Percentiles rank a stretch among this genome's conserved stretches.
Evolutionary conservation across 345 rosid species (phyloP).

Genomic region (Linum lewisii): DNA sequence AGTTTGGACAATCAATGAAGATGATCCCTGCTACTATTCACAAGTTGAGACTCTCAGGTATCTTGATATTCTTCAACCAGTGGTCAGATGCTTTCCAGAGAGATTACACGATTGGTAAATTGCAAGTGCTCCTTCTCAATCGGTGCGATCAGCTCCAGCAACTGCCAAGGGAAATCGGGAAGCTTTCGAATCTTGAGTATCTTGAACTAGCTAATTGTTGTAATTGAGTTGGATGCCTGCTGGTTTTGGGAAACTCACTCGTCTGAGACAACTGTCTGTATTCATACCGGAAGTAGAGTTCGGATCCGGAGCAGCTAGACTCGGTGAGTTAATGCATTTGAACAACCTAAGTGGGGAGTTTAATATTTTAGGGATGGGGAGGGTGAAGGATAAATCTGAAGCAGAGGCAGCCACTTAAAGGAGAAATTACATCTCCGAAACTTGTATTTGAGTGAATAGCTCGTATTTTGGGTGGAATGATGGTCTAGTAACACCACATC

Average conservation of each 20-base stretch:
- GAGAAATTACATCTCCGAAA: neutral
- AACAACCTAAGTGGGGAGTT: constrained; percentile 8
- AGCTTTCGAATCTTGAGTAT: constrained; percentile 5
- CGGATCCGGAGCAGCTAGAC: neutral
- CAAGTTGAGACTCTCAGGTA: constrained; percentile 16
- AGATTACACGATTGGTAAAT: constrained; percentile 11
- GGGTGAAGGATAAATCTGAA: neutral
- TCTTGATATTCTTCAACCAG: neutral
- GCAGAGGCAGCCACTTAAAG: constrained; percentile 10
- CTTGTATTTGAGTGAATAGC: constrained; percentile 7
- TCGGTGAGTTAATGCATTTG: constrained; percentile 12
- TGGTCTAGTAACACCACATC: neutral
- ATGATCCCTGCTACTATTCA: constrained; percentile 9
- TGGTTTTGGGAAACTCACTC: constrained; percentile 16
- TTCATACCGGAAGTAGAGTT: constrained; percentile 3
- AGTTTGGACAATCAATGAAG: neutral
- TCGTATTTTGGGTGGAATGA: neutral
- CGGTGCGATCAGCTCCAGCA: neutral
- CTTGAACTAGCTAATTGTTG: neutral
- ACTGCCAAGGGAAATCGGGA: constrained; percentile 11
- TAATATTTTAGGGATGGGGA: neutral
- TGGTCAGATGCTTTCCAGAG: constrained; percentile 7
- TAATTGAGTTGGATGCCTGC: constrained; percentile 13
- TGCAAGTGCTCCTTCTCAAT: neutral
- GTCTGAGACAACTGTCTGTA: constrained; percentile 11